Evolutionary conservation across 441 rosid genomes (phyloP), one percentile per base, ranked within the genome.

Genomic region (Gossypium davidsonii): DNA sequence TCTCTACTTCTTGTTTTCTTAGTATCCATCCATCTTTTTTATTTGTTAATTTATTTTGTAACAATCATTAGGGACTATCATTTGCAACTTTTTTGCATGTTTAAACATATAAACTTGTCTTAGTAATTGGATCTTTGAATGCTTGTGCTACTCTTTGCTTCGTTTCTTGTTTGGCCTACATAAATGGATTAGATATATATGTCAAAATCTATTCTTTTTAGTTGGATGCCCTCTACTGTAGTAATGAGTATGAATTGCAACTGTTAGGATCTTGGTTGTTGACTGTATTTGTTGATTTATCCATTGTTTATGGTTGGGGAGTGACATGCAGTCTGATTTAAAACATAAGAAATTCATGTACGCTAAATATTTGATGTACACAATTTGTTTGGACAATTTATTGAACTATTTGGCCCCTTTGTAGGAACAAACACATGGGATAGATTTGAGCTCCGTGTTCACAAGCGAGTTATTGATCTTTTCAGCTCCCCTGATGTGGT

Each of bases 341-440:
- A 26, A 28, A 14, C n/a, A 6, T 28, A 28, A 59, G 4, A 7
- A 64, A 20, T 10, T 20, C 14, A 5, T 20, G 15, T 64, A 12
- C 8, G 17, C 63, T 12, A 12, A 12, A 5, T 28, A 18, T 44
- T 44, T 42, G 34, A 65, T 21, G 2, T 8, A 39, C 6, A n/a
- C 15, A 18, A 46, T 59, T 9, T 14, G 25, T 60, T 44, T 44
- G 28, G 49, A 49, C 12, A 14, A 28, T 3, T 74, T 55, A 57
- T 42, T 1, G 26, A 17, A n/a, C 20, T 72, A 68, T 56, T 58
- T 48, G 23, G 56, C 0, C 67, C 23, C 0, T 56, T 49, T 79
- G 68, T 58, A 86, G 86, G 90, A 76, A 86, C 90, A 57, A 86
- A 86, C 75, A 86, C 89, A 39, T 84, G 85, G 81, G 90, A 86